Base-by-base conservation (phyloP, 2,329 filamentous ascomycete genomes). In the Aspergillus terreus region DNA sequence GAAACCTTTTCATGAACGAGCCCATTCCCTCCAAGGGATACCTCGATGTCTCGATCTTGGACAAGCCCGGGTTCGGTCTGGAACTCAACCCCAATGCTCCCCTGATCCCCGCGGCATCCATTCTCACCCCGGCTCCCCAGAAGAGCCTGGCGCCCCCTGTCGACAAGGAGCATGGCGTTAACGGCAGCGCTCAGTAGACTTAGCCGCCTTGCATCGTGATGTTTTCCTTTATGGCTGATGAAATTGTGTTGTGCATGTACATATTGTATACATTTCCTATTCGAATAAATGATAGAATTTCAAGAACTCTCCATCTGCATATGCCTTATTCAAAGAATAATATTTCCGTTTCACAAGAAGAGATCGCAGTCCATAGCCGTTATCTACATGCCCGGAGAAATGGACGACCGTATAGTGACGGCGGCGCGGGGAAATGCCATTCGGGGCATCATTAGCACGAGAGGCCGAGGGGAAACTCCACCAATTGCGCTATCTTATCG, bases 41-140 rank as follows among this genome's bases (percentile, higher is more conserved):
- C 71, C 78, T 96, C 46, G 88, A 90, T 55, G 82, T 90, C 4
- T 83, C 84, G 15, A 84, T 89, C 50, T 78, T 96, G 51, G 90
- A 96, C 69, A 91, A 87, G 78, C 92, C 92, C 4, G 92, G 92
- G 0, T 96, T 96, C 65, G 92, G 92, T 4, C 78, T 96, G 46
- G 91, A 92, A 53, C 73, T 96, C 51, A 96, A 94, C 71, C 90
- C 90, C 1, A 82, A 82, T 15, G 89, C 87, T 23, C 88, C 88
- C 66, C 75, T 96, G 55, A 88, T 96, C 49, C 83, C 91, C 38
- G 88, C 89, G 5, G 78, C 83, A 44, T 82, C 84, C 50, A 80
- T 96, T 14, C 75, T 96, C 50, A 88, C 82, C 47, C 86, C 89
- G 17, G 84, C 67, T 63, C 87, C 72, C 10, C 66, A 69, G 54